phyloP scores from a whole-genome alignment of 768 basidiomycete species.

The Lentinula aciculospora region DNA sequence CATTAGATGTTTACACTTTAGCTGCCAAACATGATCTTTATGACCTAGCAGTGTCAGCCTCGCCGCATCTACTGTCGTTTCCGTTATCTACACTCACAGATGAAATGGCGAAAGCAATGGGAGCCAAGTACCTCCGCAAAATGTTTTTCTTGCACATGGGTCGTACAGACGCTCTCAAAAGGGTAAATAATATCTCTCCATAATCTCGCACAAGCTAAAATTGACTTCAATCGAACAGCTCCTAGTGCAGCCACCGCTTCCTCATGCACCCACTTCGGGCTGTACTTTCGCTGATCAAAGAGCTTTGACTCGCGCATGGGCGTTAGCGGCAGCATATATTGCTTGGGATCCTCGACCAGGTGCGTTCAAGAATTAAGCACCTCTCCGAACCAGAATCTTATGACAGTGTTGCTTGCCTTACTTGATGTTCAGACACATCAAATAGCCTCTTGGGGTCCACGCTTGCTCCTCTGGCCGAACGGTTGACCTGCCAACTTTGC shows the following conservation, averaged over 20 bases:
- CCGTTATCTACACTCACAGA: conserved; percentile 65
- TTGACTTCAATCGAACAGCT: conserved; percentile 18
- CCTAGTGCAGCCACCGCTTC: conserved; percentile 66
- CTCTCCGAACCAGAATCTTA: no score
- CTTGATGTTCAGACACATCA: conserved; percentile 60
- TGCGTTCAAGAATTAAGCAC: no score
- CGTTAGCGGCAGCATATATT: conserved; percentile 74
- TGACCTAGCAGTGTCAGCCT: conserved; percentile 71
- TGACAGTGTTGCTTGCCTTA: no score
- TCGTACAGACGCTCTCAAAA: conserved; percentile 75
- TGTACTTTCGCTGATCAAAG: conserved; percentile 78
- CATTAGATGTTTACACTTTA: conserved; percentile 68
- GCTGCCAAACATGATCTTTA: conserved; percentile 63
- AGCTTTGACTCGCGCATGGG: conserved; percentile 76
- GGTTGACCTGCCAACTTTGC: conserved; percentile 67
- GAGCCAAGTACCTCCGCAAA: conserved; percentile 71
- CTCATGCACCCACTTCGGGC: conserved; percentile 58
- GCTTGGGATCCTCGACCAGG: conserved; percentile 82
- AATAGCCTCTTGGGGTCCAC: conserved; percentile 68
- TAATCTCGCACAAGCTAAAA: background rate
- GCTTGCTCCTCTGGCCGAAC: conserved; percentile 62
- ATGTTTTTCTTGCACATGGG: conserved; percentile 84
- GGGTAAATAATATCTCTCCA: conserved; percentile 20
- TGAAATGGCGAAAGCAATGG: conserved; percentile 63
- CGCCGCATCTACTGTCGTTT: conserved; percentile 69